A percentile compares a stretch with the other conserved stretches of the same genome.
These are phyloP conservation scores for Rhodotorula toruloides DNA, from an alignment of 768 basidiomycete genomes.

Conservation along the genomic window DNA sequence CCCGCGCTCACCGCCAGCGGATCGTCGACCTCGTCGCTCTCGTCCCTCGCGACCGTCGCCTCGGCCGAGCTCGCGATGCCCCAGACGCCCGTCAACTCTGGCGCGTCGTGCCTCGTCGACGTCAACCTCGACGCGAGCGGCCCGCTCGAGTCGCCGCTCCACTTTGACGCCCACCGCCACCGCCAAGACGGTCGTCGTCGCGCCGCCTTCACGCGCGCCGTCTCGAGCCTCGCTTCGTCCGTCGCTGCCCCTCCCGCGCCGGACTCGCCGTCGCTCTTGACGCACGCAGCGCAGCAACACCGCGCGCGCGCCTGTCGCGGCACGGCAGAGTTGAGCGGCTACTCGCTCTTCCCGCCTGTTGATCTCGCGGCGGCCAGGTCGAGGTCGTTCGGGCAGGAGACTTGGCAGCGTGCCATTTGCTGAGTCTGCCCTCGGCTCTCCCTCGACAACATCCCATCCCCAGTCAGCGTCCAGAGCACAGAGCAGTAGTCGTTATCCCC, in stretches of 20 bases:
- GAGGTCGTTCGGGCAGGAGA: conserved; percentile 30
- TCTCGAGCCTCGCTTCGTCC: background rate
- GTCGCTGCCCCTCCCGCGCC: background rate
- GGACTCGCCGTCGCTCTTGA: conserved; percentile 8
- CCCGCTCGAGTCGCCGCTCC: conserved; percentile 24
- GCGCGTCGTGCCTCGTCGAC: background rate
- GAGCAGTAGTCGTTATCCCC: background rate
- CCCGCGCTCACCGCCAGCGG: background rate
- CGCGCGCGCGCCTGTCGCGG: conserved; percentile 13
- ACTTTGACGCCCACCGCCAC: background rate
- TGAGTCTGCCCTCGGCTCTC: background rate
- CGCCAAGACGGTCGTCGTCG: background rate
- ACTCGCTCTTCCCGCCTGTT: conserved; percentile 27
- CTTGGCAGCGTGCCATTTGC: conserved; percentile 17
- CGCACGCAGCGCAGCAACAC: background rate
- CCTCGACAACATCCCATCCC: background rate
- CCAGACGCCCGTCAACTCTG: conserved; percentile 3
- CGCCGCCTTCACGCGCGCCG: background rate
- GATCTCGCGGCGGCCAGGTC: conserved; percentile 10
- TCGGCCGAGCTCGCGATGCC: background rate
- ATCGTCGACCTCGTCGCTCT: conserved; percentile 8
- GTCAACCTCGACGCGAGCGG: conserved; percentile 26
- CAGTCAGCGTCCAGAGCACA: conserved; percentile 8
- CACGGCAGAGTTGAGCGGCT: background rate
- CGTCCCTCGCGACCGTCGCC: background rate